These are phyloP conservation scores for Moricandia moricandioides DNA, from an alignment of 345 rosid genomes.

Conservation along the genomic window DNA sequence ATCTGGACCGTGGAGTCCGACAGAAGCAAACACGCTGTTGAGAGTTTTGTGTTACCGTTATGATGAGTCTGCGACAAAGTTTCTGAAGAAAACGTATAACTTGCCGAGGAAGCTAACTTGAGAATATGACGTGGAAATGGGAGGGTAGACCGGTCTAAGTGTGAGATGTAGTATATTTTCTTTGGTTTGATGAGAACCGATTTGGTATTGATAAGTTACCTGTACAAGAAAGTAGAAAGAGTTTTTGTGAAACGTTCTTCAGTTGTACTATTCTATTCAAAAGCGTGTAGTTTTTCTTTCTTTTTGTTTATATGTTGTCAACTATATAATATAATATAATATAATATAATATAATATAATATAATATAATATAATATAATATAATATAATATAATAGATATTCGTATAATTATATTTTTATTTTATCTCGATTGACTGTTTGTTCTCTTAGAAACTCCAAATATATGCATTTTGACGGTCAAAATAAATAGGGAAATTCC, in stretches of 20 bases:
- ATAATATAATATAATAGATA: too few relatives aligned
- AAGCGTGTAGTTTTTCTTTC: background rate
- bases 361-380: too few relatives aligned
- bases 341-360: too few relatives aligned
- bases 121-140: background rate
- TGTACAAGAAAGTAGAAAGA: conserved; percentile 10
- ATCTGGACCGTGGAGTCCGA: conserved; percentile 80
- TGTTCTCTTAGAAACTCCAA: background rate
- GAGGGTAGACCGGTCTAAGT: conserved; percentile 6
- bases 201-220: conserved; percentile 18
- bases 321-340: background rate
- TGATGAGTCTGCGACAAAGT: conserved; percentile 75
- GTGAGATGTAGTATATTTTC: conserved; percentile 9
- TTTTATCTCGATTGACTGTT: background rate
- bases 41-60: conserved; percentile 78
- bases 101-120: conserved; percentile 72
- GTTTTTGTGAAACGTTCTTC: conserved; percentile 7
- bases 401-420: too few relatives aligned
- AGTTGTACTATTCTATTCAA: background rate
- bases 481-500: too few relatives aligned
- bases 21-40: conserved; percentile 78
- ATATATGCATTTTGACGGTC: too few relatives aligned
- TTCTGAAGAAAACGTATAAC: conserved; percentile 84
- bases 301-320: background rate
- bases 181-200: background rate